These are phyloP conservation scores for Umbilicaria muhlenbergii DNA, from an alignment of 495 filamentous ascomycete species.

Conservation along the genomic window DNA sequence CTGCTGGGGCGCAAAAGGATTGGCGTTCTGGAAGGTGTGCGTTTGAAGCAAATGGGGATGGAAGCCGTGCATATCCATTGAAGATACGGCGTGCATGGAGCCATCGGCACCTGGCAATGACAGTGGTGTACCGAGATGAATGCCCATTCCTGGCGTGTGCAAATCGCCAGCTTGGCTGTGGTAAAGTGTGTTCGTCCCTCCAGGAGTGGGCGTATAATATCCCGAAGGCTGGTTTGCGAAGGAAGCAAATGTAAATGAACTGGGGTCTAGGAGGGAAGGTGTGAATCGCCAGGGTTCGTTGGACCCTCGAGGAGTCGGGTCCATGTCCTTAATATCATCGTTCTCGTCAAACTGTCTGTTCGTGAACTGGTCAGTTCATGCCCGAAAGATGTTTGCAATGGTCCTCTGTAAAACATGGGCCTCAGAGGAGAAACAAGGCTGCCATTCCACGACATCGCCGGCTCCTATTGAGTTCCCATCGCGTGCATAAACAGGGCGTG, in stretches of 20 bases:
- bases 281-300: slow-evolving; percentile 75
- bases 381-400: slow-evolving; percentile 1
- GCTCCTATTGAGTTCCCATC: not conserved
- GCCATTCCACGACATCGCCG: not conserved
- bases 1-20: slow-evolving; percentile 50
- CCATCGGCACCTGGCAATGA: slow-evolving; percentile 57
- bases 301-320: slow-evolving; percentile 60
- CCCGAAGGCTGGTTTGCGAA: slow-evolving; percentile 67
- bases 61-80: slow-evolving; percentile 40
- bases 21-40: slow-evolving; percentile 56
- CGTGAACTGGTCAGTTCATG: slow-evolving; percentile 19
- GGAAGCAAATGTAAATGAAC: slow-evolving; percentile 58
- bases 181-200: slow-evolving; percentile 61
- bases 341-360: slow-evolving; percentile 28
- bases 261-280: slow-evolving; percentile 73
- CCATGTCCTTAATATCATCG: slow-evolving; percentile 55
- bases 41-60: slow-evolving; percentile 43
- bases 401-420: no score
- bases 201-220: slow-evolving; percentile 81
- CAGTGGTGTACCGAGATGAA: slow-evolving; percentile 70
- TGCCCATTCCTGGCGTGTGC: slow-evolving; percentile 65
- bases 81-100: slow-evolving; percentile 35
- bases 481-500: slow-evolving; percentile 4
- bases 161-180: slow-evolving; percentile 79
- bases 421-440: not conserved